Evolutionary conservation across 2,329 filamentous ascomycete species (phyloP).

Genomic region (Trichoderma polysporum): DNA sequence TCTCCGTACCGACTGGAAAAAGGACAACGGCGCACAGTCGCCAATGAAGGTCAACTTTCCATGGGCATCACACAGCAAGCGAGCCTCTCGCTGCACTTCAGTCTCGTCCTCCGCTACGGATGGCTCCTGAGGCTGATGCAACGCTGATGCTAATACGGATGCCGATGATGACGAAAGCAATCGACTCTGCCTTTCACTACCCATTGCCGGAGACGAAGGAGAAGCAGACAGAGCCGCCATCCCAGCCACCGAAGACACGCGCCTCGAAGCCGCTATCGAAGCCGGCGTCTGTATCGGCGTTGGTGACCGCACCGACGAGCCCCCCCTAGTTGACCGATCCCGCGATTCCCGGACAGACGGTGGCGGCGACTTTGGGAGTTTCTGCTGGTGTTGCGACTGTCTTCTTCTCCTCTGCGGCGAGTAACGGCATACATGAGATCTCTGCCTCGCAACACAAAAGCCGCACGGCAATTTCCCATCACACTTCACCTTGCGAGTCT

Average conservation of each 20-base stretch:
- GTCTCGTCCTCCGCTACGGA: constrained; percentile 49
- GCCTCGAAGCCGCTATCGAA: constrained; percentile 24
- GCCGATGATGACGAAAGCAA: background rate
- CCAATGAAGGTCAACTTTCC: constrained; percentile 57
- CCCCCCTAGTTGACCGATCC: background rate
- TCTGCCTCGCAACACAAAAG: constrained; percentile 48
- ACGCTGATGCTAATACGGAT: constrained; percentile 4
- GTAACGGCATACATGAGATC: constrained; percentile 47
- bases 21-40: constrained; percentile 55
- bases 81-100: constrained; percentile 54
- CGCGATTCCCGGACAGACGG: constrained; percentile 9
- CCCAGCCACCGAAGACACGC: constrained; percentile 14
- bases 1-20: constrained; percentile 55
- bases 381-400: constrained; percentile 21
- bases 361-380: constrained; percentile 17
- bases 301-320: constrained; percentile 6
- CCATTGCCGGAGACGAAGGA: background rate
- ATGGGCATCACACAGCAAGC: constrained; percentile 51
- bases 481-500: constrained; percentile 56
- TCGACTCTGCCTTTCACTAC: background rate
- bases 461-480: constrained; percentile 54
- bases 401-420: constrained; percentile 45
- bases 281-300: constrained; percentile 24
- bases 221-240: constrained; percentile 14
- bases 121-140: constrained; percentile 12